Evolutionary conservation across 192 early-diverging fungal species (phyloP).

Genomic region (Fimicolochytrium jonesii): DNA sequence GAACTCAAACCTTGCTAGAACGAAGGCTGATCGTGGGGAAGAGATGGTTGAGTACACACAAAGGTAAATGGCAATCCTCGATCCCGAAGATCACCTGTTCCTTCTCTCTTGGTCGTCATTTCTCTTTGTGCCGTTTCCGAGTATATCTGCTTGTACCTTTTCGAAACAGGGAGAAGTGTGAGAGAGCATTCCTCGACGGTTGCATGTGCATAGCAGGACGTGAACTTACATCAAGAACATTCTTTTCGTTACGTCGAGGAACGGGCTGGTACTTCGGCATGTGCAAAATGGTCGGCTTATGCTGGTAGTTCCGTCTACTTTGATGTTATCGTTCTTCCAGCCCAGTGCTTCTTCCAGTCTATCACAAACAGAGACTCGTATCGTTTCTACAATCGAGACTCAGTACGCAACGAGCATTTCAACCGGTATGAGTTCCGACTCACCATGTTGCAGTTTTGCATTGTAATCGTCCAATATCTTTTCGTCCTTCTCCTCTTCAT

Average conservation of each 20-base stretch:
- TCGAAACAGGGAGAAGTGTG: too few species aligned
- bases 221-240: slow-evolving; percentile 47
- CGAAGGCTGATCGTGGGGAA: too few species aligned
- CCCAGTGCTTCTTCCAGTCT: slow-evolving; percentile 41
- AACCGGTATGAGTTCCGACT: background rate
- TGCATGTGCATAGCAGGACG: too few species aligned
- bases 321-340: slow-evolving; percentile 4
- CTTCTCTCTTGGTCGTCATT: too few species aligned
- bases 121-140: too few species aligned
- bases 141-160: too few species aligned
- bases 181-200: too few species aligned
- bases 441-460: slow-evolving; percentile 59
- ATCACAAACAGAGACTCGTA: slow-evolving; percentile 57
- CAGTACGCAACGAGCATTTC: background rate
- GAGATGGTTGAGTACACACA: too few species aligned
- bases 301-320: background rate
- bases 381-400: slow-evolving; percentile 46
- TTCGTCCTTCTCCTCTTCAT: slow-evolving; percentile 44
- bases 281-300: slow-evolving; percentile 28
- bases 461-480: slow-evolving; percentile 47
- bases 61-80: too few species aligned
- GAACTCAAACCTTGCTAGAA: slow-evolving; percentile 45
- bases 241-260: slow-evolving; percentile 53
- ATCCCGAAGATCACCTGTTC: too few species aligned
- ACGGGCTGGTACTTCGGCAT: slow-evolving; percentile 36